Evolutionary conservation across 2,329 filamentous ascomycete species (phyloP).

Genomic region (Zymoseptoria passerinii): DNA sequence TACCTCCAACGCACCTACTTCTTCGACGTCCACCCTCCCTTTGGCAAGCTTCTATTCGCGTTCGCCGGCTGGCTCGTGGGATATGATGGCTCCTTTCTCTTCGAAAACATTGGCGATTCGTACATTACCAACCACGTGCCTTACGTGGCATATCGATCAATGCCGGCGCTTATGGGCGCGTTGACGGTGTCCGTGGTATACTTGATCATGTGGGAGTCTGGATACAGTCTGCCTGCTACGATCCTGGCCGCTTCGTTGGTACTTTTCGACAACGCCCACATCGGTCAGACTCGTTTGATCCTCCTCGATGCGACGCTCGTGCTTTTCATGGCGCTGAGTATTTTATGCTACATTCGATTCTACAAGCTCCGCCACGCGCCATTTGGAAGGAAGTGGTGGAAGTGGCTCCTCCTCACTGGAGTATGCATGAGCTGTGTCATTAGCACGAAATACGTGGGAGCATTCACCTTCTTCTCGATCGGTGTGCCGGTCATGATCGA

Average conservation of each 20-base stretch:
- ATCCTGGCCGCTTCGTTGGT: slow-evolving; percentile 77
- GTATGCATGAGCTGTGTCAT: slow-evolving; percentile 95
- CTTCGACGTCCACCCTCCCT: slow-evolving; percentile 98
- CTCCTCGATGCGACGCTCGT: slow-evolving; percentile 90
- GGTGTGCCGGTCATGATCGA: slow-evolving; percentile 90
- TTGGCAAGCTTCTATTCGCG: slow-evolving; percentile 95
- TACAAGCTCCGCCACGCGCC: slow-evolving; percentile 88
- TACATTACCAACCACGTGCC: slow-evolving; percentile 96
- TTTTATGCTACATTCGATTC: slow-evolving; percentile 92
- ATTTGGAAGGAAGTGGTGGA: slow-evolving; percentile 98
- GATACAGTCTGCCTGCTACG: slow-evolving; percentile 89
- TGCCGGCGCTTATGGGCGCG: slow-evolving; percentile 85
- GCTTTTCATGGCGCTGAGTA: slow-evolving; percentile 89
- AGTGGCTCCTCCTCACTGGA: slow-evolving; percentile 93
- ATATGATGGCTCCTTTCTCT: slow-evolving; percentile 94
- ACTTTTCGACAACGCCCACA: slow-evolving; percentile 94
- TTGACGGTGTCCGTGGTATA: slow-evolving; percentile 91
- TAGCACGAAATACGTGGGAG: slow-evolving; percentile 94
- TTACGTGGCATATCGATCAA: slow-evolving; percentile 88
- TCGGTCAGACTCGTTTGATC: slow-evolving; percentile 91
- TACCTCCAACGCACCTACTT: slow-evolving; percentile 98
- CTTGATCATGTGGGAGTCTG: slow-evolving; percentile 99
- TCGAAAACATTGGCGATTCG: slow-evolving; percentile 98
- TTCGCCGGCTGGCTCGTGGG: slow-evolving; percentile 96
- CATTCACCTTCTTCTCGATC: slow-evolving; percentile 95